These are phyloP conservation scores for Quercus lobata DNA, from an alignment of 331 rosid species.

Conservation along the genomic window DNA sequence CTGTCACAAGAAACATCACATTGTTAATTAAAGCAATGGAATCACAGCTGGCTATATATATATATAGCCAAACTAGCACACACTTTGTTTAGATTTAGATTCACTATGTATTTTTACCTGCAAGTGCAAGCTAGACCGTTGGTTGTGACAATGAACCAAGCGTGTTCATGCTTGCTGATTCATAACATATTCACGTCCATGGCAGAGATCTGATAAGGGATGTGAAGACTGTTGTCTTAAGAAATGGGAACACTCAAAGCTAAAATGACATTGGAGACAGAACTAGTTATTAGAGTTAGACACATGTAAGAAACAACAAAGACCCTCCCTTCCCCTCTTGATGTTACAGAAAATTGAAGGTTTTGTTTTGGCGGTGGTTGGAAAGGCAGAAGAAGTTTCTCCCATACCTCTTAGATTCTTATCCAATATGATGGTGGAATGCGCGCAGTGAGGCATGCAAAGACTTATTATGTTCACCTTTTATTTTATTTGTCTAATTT, in stretches of 20 bases:
- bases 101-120: too few species aligned
- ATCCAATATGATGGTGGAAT: conserved; percentile 46
- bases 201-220: conserved; percentile 22
- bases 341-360: conserved; percentile 21
- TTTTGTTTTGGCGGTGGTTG: conserved; percentile 73
- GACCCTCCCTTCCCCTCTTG: conserved; percentile 18
- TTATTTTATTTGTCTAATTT: conserved; percentile 17
- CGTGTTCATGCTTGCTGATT: neutral
- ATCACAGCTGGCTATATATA: neutral
- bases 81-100: too few species aligned
- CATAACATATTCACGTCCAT: conserved; percentile 21
- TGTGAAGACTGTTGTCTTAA: conserved; percentile 37
- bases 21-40: neutral
- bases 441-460: conserved; percentile 29
- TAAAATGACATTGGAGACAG: conserved; percentile 32
- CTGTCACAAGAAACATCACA: neutral
- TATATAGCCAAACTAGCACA: neutral
- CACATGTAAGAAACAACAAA: conserved; percentile 34
- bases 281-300: conserved; percentile 18
- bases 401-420: conserved; percentile 60
- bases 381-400: conserved; percentile 44
- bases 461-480: conserved; percentile 9
- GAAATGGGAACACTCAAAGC: conserved; percentile 47
- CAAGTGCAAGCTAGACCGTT: neutral
- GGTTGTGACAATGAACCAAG: conserved; percentile 1